Conservation (phyloP, 2,329 filamentous ascomycete species). For the Lecanoromycetidae sp. region DNA sequence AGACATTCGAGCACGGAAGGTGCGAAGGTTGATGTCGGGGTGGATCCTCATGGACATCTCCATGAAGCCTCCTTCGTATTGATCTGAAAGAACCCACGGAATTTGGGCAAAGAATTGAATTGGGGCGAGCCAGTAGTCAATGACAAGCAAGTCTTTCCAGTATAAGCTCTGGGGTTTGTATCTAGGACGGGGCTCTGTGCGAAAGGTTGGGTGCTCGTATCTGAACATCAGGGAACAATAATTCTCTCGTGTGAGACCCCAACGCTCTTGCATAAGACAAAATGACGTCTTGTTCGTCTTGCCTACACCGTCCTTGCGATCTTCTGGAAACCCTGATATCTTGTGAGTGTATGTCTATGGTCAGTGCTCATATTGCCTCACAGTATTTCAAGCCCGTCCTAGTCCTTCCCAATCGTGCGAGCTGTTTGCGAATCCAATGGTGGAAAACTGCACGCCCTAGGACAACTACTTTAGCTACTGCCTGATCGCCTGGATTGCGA, state of each 20-base stretch:
- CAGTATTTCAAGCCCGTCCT: no score
- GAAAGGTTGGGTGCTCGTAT: background rate
- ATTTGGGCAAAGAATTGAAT: background rate
- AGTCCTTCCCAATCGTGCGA: no score
- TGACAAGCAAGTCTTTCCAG: background rate
- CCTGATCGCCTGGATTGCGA: no score
- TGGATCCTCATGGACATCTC: background rate
- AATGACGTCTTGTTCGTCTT: background rate
- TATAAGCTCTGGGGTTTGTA: background rate
- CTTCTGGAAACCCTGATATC: no score
- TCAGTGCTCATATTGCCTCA: no score
- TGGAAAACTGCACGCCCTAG: background rate
- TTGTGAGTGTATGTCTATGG: no score
- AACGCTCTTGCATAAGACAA: background rate
- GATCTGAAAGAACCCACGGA: background rate
- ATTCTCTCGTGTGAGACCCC: background rate
- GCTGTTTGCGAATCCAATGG: background rate
- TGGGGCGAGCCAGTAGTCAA: slow-evolving; percentile 3
- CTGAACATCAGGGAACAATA: slow-evolving; percentile 5
- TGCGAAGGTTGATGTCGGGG: background rate
- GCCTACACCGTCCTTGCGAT: background rate
- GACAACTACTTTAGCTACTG: no score
- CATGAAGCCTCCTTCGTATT: slow-evolving; percentile 4
- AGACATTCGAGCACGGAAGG: slow-evolving; percentile 1
- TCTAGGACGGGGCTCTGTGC: background rate